A percentile compares a stretch with the other conserved stretches of the same genome.
These are phyloP conservation scores for Calycina marina DNA, from an alignment of 2,329 filamentous ascomycete species.

Conservation along the genomic window DNA sequence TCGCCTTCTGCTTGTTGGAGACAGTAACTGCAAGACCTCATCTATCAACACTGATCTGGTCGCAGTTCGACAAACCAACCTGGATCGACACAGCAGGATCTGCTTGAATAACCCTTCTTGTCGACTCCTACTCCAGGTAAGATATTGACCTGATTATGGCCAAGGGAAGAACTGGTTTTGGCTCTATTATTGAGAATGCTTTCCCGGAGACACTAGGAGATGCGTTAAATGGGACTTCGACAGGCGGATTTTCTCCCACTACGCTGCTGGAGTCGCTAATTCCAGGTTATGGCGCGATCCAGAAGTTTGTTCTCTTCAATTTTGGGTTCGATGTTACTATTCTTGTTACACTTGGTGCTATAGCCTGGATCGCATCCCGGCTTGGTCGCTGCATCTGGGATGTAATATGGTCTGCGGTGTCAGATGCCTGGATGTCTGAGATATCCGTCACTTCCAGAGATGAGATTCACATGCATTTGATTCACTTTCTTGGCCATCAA, in stretches of 20 bases:
- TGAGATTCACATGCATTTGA: constrained; percentile 42
- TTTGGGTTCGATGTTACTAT: constrained; percentile 21
- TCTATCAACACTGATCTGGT: too few relatives aligned
- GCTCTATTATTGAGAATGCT: constrained; percentile 9
- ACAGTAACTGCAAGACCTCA: too few relatives aligned
- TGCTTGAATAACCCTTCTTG: too few relatives aligned
- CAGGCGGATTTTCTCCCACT: constrained; percentile 10
- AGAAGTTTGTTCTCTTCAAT: constrained; percentile 17
- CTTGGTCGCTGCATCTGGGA: constrained; percentile 25
- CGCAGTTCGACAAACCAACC: too few relatives aligned
- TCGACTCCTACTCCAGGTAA: too few relatives aligned
- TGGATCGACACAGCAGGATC: too few relatives aligned
- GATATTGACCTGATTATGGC: too few relatives aligned
- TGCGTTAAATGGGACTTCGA: too few relatives aligned
- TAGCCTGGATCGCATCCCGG: constrained; percentile 28
- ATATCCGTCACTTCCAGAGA: constrained; percentile 40
- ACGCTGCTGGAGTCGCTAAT: constrained; percentile 20
- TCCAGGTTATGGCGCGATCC: constrained; percentile 20
- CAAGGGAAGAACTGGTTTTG: too few relatives aligned
- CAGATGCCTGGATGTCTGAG: constrained; percentile 33
- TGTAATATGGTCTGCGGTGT: constrained; percentile 25
- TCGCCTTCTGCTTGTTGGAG: too few relatives aligned
- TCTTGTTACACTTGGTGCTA: constrained; percentile 15
- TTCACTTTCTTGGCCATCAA: constrained; percentile 41
- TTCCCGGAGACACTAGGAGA: constrained; percentile 9